phyloP scores from a whole-genome alignment of 129 eudicot genomes.

The Lactuca sativa region DNA sequence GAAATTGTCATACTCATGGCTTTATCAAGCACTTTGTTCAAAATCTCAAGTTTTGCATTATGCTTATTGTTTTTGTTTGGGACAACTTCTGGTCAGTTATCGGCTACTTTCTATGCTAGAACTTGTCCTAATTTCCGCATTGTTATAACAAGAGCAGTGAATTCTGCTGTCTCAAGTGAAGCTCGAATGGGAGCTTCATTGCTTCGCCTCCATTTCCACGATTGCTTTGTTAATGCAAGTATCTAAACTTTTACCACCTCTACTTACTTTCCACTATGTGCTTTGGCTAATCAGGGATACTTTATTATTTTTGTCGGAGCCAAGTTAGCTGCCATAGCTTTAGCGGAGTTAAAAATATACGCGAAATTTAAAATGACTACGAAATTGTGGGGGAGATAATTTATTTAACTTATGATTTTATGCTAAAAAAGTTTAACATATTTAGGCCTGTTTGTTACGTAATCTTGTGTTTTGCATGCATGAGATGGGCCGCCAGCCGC shows the following conservation, averaged over 20 bases:
- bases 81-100: constrained; percentile 25
- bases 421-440: background rate
- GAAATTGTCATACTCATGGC: constrained; percentile 20
- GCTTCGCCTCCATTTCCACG: constrained; percentile 64
- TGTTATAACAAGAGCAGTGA: constrained; percentile 29
- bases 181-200: constrained; percentile 60
- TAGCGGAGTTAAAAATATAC: no score
- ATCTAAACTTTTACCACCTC: background rate
- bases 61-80: constrained; percentile 26
- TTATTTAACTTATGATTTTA: no score
- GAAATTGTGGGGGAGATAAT: background rate
- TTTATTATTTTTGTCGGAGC: background rate
- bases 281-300: background rate
- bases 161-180: constrained; percentile 40
- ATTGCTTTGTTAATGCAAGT: constrained; percentile 56
- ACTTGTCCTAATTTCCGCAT: constrained; percentile 35
- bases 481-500: background rate
- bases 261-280: background rate
- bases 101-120: constrained; percentile 34
- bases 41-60: constrained; percentile 10
- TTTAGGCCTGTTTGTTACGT: background rate
- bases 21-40: constrained; percentile 12
- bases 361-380: no score
- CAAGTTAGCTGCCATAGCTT: background rate
- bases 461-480: background rate